Percentiles rank a stretch among this genome's conserved stretches.
These are phyloP conservation scores for Hypoxylon sp. DNA, from an alignment of 2,329 filamentous ascomycete genomes.

Conservation along the genomic window DNA sequence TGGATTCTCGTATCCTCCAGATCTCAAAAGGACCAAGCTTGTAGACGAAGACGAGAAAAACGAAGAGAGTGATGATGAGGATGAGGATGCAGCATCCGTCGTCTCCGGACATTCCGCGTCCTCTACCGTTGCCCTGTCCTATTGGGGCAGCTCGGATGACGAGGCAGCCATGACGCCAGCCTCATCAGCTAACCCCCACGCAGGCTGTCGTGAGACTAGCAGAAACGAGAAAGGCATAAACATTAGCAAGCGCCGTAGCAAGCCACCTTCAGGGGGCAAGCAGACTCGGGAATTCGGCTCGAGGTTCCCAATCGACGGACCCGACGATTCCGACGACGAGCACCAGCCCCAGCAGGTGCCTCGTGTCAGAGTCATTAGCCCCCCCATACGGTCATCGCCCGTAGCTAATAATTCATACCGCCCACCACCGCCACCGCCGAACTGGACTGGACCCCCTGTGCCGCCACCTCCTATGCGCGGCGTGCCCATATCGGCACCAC, in stretches of 20 bases:
- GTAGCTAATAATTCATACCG: constrained; percentile 19
- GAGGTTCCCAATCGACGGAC: constrained; percentile 1
- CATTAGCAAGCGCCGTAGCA: constrained; percentile 22
- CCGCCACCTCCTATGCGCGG: constrained; percentile 23
- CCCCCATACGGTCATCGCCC: constrained; percentile 18
- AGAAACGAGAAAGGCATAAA: constrained; percentile 23
- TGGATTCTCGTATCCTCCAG: constrained; percentile 46
- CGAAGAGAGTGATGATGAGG: constrained; percentile 28
- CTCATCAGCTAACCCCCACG: constrained; percentile 28
- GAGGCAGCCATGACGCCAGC: constrained; percentile 43
- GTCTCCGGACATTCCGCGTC: constrained; percentile 45
- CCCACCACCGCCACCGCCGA: constrained; percentile 36
- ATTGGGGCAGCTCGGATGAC: constrained; percentile 48
- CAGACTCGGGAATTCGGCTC: constrained; percentile 4
- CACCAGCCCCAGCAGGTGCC: constrained; percentile 12
- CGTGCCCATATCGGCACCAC: constrained; percentile 6
- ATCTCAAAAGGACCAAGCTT: constrained; percentile 37
- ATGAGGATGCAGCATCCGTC: constrained; percentile 45
- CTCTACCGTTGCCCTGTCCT: constrained; percentile 46
- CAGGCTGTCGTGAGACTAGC: constrained; percentile 7
- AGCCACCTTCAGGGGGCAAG: constrained; percentile 14
- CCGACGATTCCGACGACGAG: constrained; percentile 30
- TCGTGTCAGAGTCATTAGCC: constrained; percentile 21
- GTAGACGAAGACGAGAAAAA: constrained; percentile 24
- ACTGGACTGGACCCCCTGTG: constrained; percentile 28